Base-by-base conservation (phyloP, 2,329 filamentous ascomycete species). In the Colletotrichum sp. region DNA sequence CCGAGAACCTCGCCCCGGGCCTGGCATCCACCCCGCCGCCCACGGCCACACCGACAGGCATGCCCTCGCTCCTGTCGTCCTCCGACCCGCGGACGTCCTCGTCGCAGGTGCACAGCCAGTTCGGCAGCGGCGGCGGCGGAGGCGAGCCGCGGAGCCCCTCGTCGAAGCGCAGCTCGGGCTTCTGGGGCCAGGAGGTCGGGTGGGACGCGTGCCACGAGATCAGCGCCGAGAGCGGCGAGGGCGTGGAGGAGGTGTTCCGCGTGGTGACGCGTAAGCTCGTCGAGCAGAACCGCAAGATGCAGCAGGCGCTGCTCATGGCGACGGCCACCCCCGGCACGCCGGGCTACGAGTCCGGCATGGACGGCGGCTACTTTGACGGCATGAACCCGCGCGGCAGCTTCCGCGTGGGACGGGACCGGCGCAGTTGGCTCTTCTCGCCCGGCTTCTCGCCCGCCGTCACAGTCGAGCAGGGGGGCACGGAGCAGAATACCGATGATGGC, bases 201-300 rank as follows among this genome's bases (percentile, higher is more conserved):
- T 98, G 96, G 96, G 96, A 98, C 81, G 97, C 96, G 77, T 98
- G 96, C 83, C 97, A 98, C 84, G 97, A 99, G 87, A 96, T 99
- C 82, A 96, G 93, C 79, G 96, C 96, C 64, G 96, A 97, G 88
- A 96, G 94, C 81, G 96, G 96, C 72, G 96, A 98, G 87, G 96
- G 96, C 21, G 96, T 99, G 21, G 97, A 98, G 80, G 97, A 98
- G 85, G 96, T 99, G 0, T 98, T 98, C 80, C 91, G 96, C 24
- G 91, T 92, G 56, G 90, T 92, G 16, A 89, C 90, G 43, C 86
- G 91, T 75, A 92, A 92, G 83, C 88, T 92, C 72, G 91, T 92
- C 78, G 91, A 92, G 83, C 90, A 92, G 86, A 91, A 92, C 81
- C 89, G 90, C 79, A 91, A 90, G 85, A 90, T 92, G 82, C 90